These are phyloP conservation scores for Bifiguratus adelaidae DNA, from an alignment of 192 early-diverging fungal species.

Conservation along the genomic window DNA sequence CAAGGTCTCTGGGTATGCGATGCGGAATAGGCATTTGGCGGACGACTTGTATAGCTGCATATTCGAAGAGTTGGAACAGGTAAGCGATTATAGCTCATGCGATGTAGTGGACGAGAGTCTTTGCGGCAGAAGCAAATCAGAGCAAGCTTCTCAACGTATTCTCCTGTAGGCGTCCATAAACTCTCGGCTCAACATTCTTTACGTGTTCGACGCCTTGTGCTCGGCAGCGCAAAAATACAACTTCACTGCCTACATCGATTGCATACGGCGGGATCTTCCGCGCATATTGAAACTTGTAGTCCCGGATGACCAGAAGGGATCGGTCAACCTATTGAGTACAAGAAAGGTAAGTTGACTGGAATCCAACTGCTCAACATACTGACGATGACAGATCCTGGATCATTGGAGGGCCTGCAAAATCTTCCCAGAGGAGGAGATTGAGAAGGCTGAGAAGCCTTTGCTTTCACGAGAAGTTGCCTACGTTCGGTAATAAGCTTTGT, in stretches of 20 bases:
- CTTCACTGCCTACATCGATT: constrained; percentile 35
- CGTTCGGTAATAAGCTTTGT: background rate
- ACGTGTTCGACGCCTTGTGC: constrained; percentile 42
- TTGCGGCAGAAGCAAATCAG: background rate
- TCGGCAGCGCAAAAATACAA: constrained; percentile 27
- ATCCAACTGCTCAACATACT: background rate
- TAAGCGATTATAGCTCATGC: constrained; percentile 13
- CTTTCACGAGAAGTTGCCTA: constrained; percentile 24
- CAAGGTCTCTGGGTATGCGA: constrained; percentile 38
- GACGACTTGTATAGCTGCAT: constrained; percentile 50
- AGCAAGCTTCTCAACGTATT: background rate
- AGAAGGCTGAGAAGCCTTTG: constrained; percentile 24
- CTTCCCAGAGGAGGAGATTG: constrained; percentile 18
- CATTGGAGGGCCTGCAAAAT: constrained; percentile 19
- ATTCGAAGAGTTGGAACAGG: constrained; percentile 40
- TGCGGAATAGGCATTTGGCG: constrained; percentile 29
- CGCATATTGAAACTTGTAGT: constrained; percentile 30
- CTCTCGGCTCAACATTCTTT: constrained; percentile 42
- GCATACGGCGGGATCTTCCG: constrained; percentile 25
- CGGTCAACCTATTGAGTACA: constrained; percentile 38
- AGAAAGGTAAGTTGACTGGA: constrained; percentile 23
- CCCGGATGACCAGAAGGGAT: constrained; percentile 30
- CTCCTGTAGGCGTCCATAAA: constrained; percentile 29
- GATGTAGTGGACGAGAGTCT: background rate
- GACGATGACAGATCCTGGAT: constrained; percentile 9